Base-by-base conservation (phyloP, 352 stramenopile species). In the Globisporangium cystogenes region DNA sequence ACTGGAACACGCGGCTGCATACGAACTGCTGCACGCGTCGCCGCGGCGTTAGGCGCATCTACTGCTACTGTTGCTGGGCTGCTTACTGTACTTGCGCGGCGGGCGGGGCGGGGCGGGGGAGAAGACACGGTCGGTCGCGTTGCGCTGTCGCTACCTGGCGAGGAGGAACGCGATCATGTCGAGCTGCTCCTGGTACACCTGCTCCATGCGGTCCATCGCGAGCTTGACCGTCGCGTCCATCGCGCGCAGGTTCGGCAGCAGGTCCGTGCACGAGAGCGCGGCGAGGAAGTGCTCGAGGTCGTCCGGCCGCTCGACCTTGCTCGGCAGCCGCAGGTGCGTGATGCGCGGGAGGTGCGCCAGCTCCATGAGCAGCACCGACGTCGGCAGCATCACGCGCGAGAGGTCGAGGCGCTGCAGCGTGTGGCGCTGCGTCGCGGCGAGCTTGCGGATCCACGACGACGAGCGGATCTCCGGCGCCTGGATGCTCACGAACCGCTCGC, bases 231-330 rank as follows among this genome's bases (percentile, higher is more conserved):
- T 58, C 8, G 72, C 68, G 53, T 90, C 82, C 40, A 89, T 83
- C 26, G 70, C 67, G 39, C 58, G 54, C 5, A 92, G 61, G 7
- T 53, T 57, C 18, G 77, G 75, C 8, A 93, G 57, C 23, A 90
- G 23, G 26, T 67, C 60, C 0, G 62, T 51, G 48, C 77, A 87
- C 23, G 66, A 73, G n/a, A 93, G 51, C n/a, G 70, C 75, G 24
- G 73, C 72, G 39, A 93, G 56, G 21, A 90, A 75, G 57, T 86
- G 76, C 59, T 93, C 82, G 23, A 93, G 44, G 56, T 90, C 87
- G 27, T 89, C 75, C 24, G 86, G 67, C 1, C 79, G 72, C 39
- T 90, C 59, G 23, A 93, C 76, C 57, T 83, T 74, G 14, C 55
- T 49, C 0, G 82, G 79, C 18, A 93, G 54, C 7, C 78, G 74